A percentile compares a stretch with the other conserved stretches of the same genome.
Evolutionary conservation across 768 basidiomycete genomes (phyloP).

Genomic region (Lentinula sp.): DNA sequence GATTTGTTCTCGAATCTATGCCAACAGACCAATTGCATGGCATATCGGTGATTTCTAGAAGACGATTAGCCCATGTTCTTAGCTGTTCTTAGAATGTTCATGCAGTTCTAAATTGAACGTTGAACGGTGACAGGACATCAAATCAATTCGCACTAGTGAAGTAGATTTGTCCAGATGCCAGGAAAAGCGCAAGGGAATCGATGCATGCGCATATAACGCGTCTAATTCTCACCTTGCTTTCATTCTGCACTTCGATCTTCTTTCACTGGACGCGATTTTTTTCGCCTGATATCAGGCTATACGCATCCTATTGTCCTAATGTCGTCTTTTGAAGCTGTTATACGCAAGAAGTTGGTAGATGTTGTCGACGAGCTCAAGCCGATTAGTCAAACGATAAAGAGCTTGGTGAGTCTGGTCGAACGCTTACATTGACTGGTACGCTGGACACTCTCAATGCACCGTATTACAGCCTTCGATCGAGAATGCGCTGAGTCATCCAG

Average conservation of each 20-base stretch:
- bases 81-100: not conserved
- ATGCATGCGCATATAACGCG: not conserved
- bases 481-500: constrained; percentile 40
- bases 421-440: not conserved
- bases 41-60: not conserved
- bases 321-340: not conserved
- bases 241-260: not conserved
- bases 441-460: not conserved
- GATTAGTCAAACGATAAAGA: not conserved
- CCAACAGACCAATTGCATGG: too few relatives aligned
- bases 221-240: not conserved
- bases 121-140: not conserved
- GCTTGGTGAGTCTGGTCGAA: not conserved
- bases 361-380: not conserved
- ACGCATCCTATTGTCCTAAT: not conserved
- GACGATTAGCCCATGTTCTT: not conserved
- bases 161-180: not conserved
- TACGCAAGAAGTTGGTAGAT: not conserved
- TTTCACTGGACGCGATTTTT: not conserved
- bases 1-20: not conserved
- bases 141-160: not conserved
- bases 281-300: not conserved
- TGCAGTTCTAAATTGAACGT: not conserved
- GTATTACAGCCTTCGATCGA: not conserved
- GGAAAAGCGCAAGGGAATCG: not conserved